phyloP scores from a whole-genome alignment of 2,329 filamentous ascomycete genomes.

The Colletotrichum ledebouriae region DNA sequence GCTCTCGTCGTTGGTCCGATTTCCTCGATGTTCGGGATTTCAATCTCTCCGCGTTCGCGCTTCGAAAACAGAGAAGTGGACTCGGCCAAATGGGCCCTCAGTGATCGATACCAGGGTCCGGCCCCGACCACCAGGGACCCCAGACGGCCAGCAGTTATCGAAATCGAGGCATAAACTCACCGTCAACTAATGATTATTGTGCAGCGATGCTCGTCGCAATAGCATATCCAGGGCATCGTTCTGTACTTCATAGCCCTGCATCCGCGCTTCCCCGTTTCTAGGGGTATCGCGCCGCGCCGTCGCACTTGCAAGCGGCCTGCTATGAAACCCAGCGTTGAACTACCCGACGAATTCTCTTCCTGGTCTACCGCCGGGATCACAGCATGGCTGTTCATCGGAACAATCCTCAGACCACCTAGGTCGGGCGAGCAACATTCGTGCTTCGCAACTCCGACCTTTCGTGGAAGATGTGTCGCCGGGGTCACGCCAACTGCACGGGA shows the following conservation, averaged over 20 bases:
- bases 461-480: conserved; percentile 25
- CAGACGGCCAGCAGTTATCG: background rate
- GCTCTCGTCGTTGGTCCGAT: conserved; percentile 22
- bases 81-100: background rate
- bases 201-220: no score
- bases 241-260: no score
- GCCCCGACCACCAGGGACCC: conserved; percentile 8
- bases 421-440: conserved; percentile 5
- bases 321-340: background rate
- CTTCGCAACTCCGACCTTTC: conserved; percentile 32
- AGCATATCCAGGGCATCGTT: no score
- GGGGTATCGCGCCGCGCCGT: background rate
- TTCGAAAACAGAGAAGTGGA: conserved; percentile 16
- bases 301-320: background rate
- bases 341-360: background rate
- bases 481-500: conserved; percentile 23
- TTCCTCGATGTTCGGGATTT: conserved; percentile 25
- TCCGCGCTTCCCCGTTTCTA: no score
- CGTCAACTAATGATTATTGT: no score
- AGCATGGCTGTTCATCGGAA: conserved; percentile 9
- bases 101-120: conserved; percentile 38
- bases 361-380: background rate
- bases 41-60: conserved; percentile 40
- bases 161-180: background rate
- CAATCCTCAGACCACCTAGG: conserved; percentile 4